Evolutionary conservation across 768 basidiomycete species (phyloP).

Genomic region (Russula sp.): DNA sequence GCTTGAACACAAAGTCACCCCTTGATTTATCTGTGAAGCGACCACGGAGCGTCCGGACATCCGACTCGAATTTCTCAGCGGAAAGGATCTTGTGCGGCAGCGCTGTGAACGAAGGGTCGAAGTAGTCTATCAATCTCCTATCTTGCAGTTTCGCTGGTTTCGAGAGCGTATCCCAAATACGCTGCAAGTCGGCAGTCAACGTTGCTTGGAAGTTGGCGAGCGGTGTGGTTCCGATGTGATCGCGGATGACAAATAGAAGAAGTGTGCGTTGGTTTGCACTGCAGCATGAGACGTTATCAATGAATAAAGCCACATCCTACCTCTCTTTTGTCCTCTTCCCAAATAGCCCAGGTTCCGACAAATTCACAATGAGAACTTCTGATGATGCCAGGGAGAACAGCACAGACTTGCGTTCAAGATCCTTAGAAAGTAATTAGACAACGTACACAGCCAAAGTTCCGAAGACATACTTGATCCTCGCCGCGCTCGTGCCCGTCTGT

Average conservation of each 20-base stretch:
- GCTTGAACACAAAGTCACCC: constrained; percentile 28
- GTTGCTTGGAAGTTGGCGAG: constrained; percentile 84
- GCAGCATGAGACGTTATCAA: constrained; percentile 1
- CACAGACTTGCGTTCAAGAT: constrained; percentile 95
- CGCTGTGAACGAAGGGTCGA: constrained; percentile 88
- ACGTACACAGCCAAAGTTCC: constrained; percentile 30
- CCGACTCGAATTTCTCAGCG: too few species aligned
- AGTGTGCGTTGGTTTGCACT: constrained; percentile 75
- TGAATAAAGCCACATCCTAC: constrained; percentile 26
- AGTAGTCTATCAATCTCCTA: constrained; percentile 77
- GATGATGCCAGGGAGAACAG: constrained; percentile 95
- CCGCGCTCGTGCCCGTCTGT: too few species aligned
- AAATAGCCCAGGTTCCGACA: constrained; percentile 95
- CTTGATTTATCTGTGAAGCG: constrained; percentile 70
- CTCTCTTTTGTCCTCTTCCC: constrained; percentile 67
- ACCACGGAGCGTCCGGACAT: constrained; percentile 42
- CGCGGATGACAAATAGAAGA: constrained; percentile 98
- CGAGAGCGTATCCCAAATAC: constrained; percentile 32
- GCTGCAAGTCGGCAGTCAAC: constrained; percentile 77
- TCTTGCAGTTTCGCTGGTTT: constrained; percentile 84
- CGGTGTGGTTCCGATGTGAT: constrained; percentile 91
- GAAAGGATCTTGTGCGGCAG: constrained; percentile 90
- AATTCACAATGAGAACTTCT: constrained; percentile 90
- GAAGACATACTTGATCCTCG: too few species aligned
- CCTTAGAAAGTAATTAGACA: constrained; percentile 37